Evolutionary conservation across 2,329 filamentous ascomycete genomes (phyloP), one percentile per base, ranked within the genome.

Genomic region (Fusarium sp.): DNA sequence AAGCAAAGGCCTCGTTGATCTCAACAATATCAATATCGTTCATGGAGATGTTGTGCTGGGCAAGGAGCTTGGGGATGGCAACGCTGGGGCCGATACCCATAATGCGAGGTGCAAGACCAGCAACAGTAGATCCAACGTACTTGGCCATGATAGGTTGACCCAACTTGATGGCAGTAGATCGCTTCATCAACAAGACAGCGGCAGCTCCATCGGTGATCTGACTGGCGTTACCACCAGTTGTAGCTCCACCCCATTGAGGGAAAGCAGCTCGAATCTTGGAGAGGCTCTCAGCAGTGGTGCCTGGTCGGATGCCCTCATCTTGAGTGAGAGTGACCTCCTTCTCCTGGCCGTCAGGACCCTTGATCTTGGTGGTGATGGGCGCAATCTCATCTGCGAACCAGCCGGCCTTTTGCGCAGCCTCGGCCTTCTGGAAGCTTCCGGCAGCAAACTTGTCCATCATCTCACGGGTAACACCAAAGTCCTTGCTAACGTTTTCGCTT

Each of bases 1-100:
- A 96, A 23, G 94, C 95, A 77, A 99, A 99, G 2, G 96, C 96
- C 86, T 99, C 96, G 84, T 99, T 99, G 78, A 99, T 83, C 86
- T 98, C 96, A 74, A 95, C 86, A 37, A 98, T 87, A 77, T 99
- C 96, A 67, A 96, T 88, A 75, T 98, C 96, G 62, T 91, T 88
- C 56, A 97, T 84, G 25, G 86, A 88, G 65, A 99, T 82, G 81
- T 91, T 89, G 86, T 91, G 90, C 83, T 96, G 91, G 77, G 82
- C 82, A 46, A 99, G 88, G 30, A 99, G 89, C 88, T 99, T 99
- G 69, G 89, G 89, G 69, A 91, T 91, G 62, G 88, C 89, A 37
- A 91, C 81, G 44, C 89, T 89, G 37, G 93, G 93, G 58, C 93
- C 93, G 72, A 98, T 97, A 70, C 95, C 96, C 96, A 99, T 99